These are phyloP conservation scores for Acer campestre DNA, from an alignment of 345 rosid genomes.

Conservation along the genomic window DNA sequence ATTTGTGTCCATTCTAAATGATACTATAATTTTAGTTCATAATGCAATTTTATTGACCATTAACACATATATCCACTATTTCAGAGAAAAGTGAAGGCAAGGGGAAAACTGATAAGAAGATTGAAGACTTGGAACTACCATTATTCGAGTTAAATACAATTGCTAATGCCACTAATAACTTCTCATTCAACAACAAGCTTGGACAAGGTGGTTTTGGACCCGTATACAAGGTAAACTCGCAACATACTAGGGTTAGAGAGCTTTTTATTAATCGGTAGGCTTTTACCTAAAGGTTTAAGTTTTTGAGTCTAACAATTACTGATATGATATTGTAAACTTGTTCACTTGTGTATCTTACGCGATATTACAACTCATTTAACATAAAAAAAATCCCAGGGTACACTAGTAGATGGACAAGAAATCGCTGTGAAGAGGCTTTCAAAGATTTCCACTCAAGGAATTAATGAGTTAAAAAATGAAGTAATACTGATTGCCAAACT, in stretches of 20 bases:
- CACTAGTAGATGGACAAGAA: constrained; percentile 38
- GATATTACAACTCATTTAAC: too few species aligned
- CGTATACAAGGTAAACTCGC: constrained; percentile 24
- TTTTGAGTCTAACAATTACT: too few species aligned
- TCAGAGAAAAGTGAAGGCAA: too few species aligned
- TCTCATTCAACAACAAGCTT: constrained; percentile 36
- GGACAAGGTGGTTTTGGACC: constrained; percentile 53
- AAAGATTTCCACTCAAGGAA: constrained; percentile 43
- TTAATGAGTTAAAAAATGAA: constrained; percentile 49
- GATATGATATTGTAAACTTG: too few species aligned
- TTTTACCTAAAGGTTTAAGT: too few species aligned
- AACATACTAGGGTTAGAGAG: too few species aligned
- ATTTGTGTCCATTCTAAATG: too few species aligned
- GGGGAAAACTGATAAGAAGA: not conserved
- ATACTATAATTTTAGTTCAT: too few species aligned
- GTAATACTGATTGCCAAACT: constrained; percentile 46
- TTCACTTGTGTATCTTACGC: too few species aligned
- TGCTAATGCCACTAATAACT: constrained; percentile 31
- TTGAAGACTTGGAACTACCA: constrained; percentile 17
- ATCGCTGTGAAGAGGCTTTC: constrained; percentile 60
- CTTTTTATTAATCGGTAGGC: too few species aligned
- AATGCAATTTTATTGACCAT: too few species aligned
- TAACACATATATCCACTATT: too few species aligned
- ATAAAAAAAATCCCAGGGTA: constrained; percentile 32
- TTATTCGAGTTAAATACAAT: constrained; percentile 21